Conservation (phyloP, 192 early-diverging fungal species). For the Coemansia pectinata region DNA sequence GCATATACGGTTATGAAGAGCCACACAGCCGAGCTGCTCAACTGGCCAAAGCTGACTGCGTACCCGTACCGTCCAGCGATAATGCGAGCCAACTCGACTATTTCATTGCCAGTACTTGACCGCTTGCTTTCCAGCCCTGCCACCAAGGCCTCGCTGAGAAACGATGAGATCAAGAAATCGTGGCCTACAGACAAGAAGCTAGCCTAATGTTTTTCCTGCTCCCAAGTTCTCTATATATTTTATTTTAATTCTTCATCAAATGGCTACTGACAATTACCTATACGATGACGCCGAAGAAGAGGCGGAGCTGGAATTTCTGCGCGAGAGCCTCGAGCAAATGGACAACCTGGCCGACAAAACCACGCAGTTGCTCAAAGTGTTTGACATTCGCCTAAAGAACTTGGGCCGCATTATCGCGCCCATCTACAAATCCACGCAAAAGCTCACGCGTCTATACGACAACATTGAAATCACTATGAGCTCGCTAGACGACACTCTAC, state of each 20-base stretch:
- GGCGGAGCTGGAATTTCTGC: constrained; percentile 54
- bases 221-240: neutral
- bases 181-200: constrained; percentile 42
- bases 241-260: constrained; percentile 8
- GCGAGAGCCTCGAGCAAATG: constrained; percentile 58
- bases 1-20: constrained; percentile 29
- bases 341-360: constrained; percentile 55
- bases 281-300: constrained; percentile 54
- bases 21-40: constrained; percentile 55
- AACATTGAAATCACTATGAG: constrained; percentile 52
- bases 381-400: constrained; percentile 55
- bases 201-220: neutral
- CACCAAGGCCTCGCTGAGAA: constrained; percentile 24
- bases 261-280: constrained; percentile 38
- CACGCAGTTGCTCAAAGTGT: constrained; percentile 50
- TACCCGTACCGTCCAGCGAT: constrained; percentile 46
- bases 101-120: constrained; percentile 40
- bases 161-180: constrained; percentile 28
- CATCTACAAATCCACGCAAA: constrained; percentile 56
- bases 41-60: constrained; percentile 51
- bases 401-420: constrained; percentile 52
- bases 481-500: constrained; percentile 51
- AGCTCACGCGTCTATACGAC: constrained; percentile 47
- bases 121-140: constrained; percentile 31
- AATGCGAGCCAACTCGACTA: constrained; percentile 33